Evolutionary conservation across 2,329 filamentous ascomycete species (phyloP).

Genomic region (Rutstroemia sydowiana): DNA sequence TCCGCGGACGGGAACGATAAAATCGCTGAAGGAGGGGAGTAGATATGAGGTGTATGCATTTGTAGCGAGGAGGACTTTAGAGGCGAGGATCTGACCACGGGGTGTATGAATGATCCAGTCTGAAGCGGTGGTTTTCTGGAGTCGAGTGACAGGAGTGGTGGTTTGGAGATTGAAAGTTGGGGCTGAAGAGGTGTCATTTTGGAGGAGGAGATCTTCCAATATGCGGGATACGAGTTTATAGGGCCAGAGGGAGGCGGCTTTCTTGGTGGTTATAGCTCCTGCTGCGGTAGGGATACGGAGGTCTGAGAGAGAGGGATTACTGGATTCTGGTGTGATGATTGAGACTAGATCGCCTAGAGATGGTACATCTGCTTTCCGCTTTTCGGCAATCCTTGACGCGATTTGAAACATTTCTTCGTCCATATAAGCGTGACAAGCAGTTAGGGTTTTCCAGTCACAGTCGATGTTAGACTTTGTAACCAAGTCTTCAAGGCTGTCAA

Average conservation of each 20-base stretch:
- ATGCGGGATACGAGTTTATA: constrained; percentile 76
- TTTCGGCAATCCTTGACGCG: constrained; percentile 43
- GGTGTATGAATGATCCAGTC: constrained; percentile 58
- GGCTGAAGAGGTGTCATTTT: constrained; percentile 9
- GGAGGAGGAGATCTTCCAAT: constrained; percentile 40
- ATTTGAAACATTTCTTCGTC: constrained; percentile 46
- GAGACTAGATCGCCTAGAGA: constrained; percentile 43
- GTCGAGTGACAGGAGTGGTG: constrained; percentile 53
- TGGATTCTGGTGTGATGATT: constrained; percentile 29
- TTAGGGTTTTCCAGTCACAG: constrained; percentile 61
- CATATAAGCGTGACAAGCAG: constrained; percentile 59
- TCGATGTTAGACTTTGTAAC: constrained; percentile 50
- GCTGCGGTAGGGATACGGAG: constrained; percentile 49
- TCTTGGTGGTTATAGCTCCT: constrained; percentile 56
- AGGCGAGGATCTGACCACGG: constrained; percentile 58
- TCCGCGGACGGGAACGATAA: constrained; percentile 71
- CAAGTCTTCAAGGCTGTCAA: constrained; percentile 49
- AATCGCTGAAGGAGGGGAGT: constrained; percentile 57
- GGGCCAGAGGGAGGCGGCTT: constrained; percentile 68
- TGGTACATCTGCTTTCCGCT: constrained; percentile 44
- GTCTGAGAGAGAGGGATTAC: constrained; percentile 35
- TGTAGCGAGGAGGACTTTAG: constrained; percentile 66
- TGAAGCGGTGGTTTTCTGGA: constrained; percentile 33
- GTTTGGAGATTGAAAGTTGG: constrained; percentile 65
- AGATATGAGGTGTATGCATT: constrained; percentile 80